A percentile compares a stretch with the other conserved stretches of the same genome.
phyloP scores from a whole-genome alignment of 441 rosid genomes.

The Erodium chrysanthum region DNA sequence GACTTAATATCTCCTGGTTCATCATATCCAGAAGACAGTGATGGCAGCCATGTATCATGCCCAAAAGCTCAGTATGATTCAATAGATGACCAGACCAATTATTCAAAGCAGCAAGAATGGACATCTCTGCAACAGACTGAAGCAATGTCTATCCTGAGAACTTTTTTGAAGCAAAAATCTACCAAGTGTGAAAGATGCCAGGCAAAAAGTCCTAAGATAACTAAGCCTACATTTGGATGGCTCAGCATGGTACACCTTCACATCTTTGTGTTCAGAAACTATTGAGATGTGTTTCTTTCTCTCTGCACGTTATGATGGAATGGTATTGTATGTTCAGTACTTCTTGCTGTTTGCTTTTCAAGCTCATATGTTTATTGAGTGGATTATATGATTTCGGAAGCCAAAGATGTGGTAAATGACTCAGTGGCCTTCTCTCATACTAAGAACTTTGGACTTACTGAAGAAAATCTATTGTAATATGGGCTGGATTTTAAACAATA shows the following conservation, averaged over 20 bases:
- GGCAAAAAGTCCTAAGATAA: conserved; percentile 35
- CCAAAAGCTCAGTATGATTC: conserved; percentile 28
- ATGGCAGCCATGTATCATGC: conserved; percentile 34
- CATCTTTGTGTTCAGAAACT: conserved; percentile 12
- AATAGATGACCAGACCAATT: conserved; percentile 22
- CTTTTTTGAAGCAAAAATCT: conserved; percentile 39
- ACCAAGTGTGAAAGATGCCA: conserved; percentile 44
- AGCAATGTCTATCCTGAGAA: conserved; percentile 47
- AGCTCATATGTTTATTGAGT: background rate
- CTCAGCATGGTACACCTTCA: conserved; percentile 50
- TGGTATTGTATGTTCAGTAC: background rate
- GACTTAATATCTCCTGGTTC: conserved; percentile 16
- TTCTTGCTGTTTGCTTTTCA: background rate
- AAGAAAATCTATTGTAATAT: background rate
- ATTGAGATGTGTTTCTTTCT: background rate
- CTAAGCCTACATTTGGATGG: conserved; percentile 82
- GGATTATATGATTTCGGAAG: background rate
- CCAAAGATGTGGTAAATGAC: conserved; percentile 5
- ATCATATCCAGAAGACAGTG: conserved; percentile 29
- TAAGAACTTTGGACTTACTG: background rate
- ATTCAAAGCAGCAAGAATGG: conserved; percentile 42
- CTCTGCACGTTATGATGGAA: background rate
- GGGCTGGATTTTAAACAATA: background rate
- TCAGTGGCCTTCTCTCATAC: background rate
- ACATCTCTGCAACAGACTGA: conserved; percentile 78